Base-by-base conservation (phyloP, 768 basidiomycete species). In the Trametes gibbosa region DNA sequence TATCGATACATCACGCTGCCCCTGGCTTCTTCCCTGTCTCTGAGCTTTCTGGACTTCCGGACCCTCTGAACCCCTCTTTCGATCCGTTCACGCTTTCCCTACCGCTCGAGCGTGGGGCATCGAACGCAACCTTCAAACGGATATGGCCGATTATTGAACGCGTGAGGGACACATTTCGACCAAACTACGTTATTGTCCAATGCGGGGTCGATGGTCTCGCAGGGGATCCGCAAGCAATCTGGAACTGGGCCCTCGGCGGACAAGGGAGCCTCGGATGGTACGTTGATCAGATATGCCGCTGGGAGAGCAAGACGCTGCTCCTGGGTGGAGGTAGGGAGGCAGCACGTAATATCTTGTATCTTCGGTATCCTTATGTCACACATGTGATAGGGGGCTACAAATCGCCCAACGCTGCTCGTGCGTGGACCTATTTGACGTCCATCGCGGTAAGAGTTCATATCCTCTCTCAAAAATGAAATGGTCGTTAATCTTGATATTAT, bases 151-250 rank as follows among this genome's bases (percentile, higher is more conserved):
- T 81, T 45, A 75, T 97, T 17, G 84, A 91, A 64, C 72, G 71
- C 2, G 74, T 95, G 23, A 81, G 73, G 58, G 73, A 77, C 13
- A 77, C 80, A 0, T 95, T 89, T 69, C 67, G 74, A 3, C 95
- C 95, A 0, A 89, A 95, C 64, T 91, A 82, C 65, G 70, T 92
- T 14, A 80, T 96, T 0, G 67, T 97, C 0, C 94, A 97, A 67
- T 92, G 93, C 56, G 95, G 95, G 1, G 84, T 85, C 1, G 95
- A 98, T 63, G 92, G 86, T 0, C 79, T 98, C 2, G 86, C 92
- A 0, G 92, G 89, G 0, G 95, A 97, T 70, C 87, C 89, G 1
- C 86, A 86, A 72, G 79, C 81, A 4, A 80, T 82, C 2, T 86
- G 89, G 78, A 87, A 92, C 69, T 86, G 87, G 85, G 77, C 81